Evolutionary conservation across 1,284 basidiomycete species (phyloP).

Genomic region (Ceratobasidium sp.): DNA sequence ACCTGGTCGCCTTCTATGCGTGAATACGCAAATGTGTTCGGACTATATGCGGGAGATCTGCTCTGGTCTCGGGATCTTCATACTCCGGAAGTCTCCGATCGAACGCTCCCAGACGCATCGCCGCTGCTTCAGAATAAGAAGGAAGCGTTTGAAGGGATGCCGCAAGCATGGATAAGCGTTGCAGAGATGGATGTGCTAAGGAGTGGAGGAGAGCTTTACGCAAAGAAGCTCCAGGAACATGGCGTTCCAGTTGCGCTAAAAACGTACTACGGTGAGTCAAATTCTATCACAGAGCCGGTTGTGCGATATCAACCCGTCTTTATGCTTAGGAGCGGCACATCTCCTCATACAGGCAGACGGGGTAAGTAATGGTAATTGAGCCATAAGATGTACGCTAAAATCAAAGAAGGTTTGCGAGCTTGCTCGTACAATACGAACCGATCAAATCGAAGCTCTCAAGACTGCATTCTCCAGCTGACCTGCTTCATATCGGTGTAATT

Average conservation of each 20-base stretch:
- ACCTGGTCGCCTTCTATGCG: constrained; percentile 64
- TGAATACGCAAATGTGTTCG: constrained; percentile 70
- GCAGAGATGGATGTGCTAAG: constrained; percentile 75
- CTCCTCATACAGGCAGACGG: constrained; percentile 25
- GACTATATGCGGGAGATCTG: constrained; percentile 75
- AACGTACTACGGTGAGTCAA: constrained; percentile 7
- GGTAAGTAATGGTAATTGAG: neutral
- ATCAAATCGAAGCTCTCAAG: constrained; percentile 7
- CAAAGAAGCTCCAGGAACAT: constrained; percentile 68
- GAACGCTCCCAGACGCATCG: constrained; percentile 75
- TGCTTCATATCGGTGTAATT: no score
- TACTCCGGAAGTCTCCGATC: constrained; percentile 71
- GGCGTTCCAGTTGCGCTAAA: constrained; percentile 71
- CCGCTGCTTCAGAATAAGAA: constrained; percentile 76
- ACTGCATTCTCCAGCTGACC: neutral
- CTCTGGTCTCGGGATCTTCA: constrained; percentile 79
- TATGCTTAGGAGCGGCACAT: constrained; percentile 10
- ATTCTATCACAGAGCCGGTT: neutral
- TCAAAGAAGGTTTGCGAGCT: constrained; percentile 24
- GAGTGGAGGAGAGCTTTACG: constrained; percentile 77
- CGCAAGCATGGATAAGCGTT: constrained; percentile 62
- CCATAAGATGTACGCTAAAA: neutral
- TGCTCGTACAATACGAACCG: constrained; percentile 15
- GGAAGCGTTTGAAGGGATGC: constrained; percentile 63
- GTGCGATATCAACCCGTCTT: no score